These are phyloP conservation scores for Leccinum pachyderme DNA, from an alignment of 1,284 basidiomycete species.

Conservation along the genomic window DNA sequence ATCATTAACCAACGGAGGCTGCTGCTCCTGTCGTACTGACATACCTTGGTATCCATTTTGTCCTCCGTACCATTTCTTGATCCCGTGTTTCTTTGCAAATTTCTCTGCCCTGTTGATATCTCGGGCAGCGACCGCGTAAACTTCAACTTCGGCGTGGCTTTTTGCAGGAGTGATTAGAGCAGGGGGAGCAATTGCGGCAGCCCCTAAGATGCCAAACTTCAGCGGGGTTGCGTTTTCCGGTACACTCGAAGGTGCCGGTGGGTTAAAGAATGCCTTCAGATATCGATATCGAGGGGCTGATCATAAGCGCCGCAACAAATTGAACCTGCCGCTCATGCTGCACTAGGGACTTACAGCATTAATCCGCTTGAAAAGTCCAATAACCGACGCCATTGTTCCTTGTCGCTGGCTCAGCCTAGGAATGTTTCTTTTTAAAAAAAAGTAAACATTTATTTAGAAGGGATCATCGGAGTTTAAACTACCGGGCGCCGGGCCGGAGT, in stretches of 20 bases:
- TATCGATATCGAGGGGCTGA: background rate
- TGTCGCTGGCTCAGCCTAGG: background rate
- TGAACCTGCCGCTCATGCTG: background rate
- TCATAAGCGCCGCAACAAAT: background rate
- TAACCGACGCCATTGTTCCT: slow-evolving; percentile 19
- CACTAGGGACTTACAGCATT: slow-evolving; percentile 21
- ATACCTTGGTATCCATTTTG: slow-evolving; percentile 52
- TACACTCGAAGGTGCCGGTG: slow-evolving; percentile 9
- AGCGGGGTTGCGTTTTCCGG: slow-evolving; percentile 29
- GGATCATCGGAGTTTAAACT: too few species aligned
- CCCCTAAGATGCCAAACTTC: slow-evolving; percentile 62
- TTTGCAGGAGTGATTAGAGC: slow-evolving; percentile 55
- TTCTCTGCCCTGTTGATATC: slow-evolving; percentile 45
- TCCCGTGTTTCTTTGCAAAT: slow-evolving; percentile 56
- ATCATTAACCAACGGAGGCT: background rate
- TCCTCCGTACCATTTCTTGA: slow-evolving; percentile 56
- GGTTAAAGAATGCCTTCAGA: slow-evolving; percentile 24
- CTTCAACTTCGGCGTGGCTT: slow-evolving; percentile 56
- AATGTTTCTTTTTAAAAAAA: too few species aligned
- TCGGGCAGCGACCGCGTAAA: slow-evolving; percentile 65
- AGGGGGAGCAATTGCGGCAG: slow-evolving; percentile 60
- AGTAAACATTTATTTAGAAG: too few species aligned
- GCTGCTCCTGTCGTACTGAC: background rate
- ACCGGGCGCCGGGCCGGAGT: too few species aligned
- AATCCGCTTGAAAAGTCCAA: slow-evolving; percentile 23